A percentile compares a stretch with the other conserved stretches of the same genome.
These are phyloP conservation scores for Pichia deserticola DNA, from an alignment of 805 yeast genomes.

Conservation along the genomic window DNA sequence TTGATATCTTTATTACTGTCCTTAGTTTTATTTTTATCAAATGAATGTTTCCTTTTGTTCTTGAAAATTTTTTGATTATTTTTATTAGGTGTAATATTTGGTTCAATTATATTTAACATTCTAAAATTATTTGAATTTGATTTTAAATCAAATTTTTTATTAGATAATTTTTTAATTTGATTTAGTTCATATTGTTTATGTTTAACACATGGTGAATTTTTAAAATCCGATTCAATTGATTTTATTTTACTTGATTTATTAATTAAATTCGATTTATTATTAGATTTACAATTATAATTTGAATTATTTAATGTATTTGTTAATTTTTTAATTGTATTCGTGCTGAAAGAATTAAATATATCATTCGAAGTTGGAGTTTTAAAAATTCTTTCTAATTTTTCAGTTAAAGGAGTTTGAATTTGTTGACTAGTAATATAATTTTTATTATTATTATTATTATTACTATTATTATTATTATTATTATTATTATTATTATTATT, in stretches of 20 bases:
- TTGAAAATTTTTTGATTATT: no score
- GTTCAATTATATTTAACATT: background rate
- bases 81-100: background rate
- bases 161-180: background rate
- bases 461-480: no score
- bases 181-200: background rate
- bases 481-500: no score
- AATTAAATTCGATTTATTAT: no score
- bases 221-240: background rate
- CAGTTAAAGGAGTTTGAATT: background rate
- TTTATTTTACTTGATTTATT: background rate
- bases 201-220: constrained; percentile 2
- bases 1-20: background rate
- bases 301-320: background rate
- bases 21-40: background rate
- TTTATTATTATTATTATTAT: no score
- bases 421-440: background rate
- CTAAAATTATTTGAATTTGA: background rate
- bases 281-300: no score
- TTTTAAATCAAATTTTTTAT: background rate
- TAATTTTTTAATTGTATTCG: constrained; percentile 5
- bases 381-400: background rate
- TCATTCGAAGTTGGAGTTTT: constrained; percentile 7
- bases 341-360: background rate
- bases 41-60: no score